Percentiles rank a stretch among this genome's conserved stretches.
phyloP scores from a whole-genome alignment of 345 rosid species.

The Iberis pinnata region DNA sequence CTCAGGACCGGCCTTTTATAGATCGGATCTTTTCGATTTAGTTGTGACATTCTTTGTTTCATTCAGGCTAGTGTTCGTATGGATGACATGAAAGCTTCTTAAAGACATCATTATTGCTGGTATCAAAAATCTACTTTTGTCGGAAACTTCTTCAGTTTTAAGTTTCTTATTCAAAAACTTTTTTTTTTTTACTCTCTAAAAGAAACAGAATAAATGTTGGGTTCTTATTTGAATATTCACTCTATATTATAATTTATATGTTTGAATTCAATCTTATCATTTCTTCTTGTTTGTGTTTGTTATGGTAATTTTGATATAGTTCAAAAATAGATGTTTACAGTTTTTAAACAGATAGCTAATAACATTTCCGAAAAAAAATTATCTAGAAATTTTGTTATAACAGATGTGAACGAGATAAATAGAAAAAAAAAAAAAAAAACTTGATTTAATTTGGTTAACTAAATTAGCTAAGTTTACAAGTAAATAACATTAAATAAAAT shows the following conservation, averaged over 20 bases:
- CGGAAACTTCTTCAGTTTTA: not conserved
- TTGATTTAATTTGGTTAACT: too few relatives aligned
- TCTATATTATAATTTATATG: not conserved
- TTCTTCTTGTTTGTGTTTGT: not conserved
- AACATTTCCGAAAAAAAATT: too few relatives aligned
- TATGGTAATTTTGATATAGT: not conserved
- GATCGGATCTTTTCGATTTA: too few relatives aligned
- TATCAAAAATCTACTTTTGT: conserved; percentile 14
- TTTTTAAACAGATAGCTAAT: too few relatives aligned
- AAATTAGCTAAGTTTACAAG: too few relatives aligned
- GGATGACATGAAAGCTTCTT: conserved; percentile 86
- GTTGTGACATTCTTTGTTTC: not conserved
- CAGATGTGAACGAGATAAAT: too few relatives aligned
- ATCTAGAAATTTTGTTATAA: too few relatives aligned
- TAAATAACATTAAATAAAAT: too few relatives aligned
- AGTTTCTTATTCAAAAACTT: conserved; percentile 8
- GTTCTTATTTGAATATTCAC: not conserved
- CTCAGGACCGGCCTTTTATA: too few relatives aligned
- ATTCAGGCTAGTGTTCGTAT: conserved; percentile 72
- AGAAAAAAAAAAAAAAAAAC: too few relatives aligned
- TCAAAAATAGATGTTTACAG: too few relatives aligned
- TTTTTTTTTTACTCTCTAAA: not conserved
- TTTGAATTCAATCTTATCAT: conserved; percentile 1
- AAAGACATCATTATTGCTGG: conserved; percentile 14
- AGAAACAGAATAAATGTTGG: conserved; percentile 17